Percentiles rank a stretch among this genome's conserved stretches.
Evolutionary conservation across 148 eudicot genomes (phyloP).

Genomic region (Vaccinium myrtillus): DNA sequence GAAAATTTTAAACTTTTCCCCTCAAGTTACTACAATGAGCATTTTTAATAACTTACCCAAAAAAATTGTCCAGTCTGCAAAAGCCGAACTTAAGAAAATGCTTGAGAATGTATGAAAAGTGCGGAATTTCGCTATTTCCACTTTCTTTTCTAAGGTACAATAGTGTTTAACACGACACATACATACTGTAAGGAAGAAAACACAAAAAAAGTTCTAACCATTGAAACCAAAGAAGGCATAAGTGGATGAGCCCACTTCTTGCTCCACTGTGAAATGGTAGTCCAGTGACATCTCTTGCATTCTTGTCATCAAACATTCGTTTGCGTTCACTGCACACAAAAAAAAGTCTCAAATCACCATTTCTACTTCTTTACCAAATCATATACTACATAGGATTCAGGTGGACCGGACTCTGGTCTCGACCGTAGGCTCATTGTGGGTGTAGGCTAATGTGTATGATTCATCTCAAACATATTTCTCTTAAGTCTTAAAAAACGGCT

Average conservation of each 20-base stretch:
- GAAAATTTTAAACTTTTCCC: too few species aligned
- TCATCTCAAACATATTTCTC: background rate
- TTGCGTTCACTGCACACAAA: conserved; percentile 53
- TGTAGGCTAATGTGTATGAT: background rate
- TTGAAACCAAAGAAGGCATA: conserved; percentile 78
- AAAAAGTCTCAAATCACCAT: background rate
- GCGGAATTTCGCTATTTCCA: background rate
- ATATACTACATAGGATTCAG: background rate
- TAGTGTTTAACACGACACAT: background rate
- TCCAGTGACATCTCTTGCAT: conserved; percentile 87
- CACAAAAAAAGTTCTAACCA: conserved; percentile 29
- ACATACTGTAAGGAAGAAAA: background rate
- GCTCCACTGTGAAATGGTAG: conserved; percentile 76
- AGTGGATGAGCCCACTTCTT: conserved; percentile 72
- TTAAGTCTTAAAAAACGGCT: background rate
- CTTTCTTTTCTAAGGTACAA: background rate
- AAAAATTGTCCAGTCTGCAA: too few species aligned
- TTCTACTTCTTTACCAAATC: background rate
- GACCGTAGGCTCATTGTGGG: background rate
- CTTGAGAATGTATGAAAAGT: background rate
- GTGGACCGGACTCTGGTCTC: background rate
- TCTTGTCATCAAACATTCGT: conserved; percentile 79
- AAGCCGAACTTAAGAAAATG: too few species aligned
- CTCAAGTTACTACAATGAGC: too few species aligned
- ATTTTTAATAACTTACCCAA: too few species aligned